These are phyloP conservation scores for Trichoderma sp. DNA, from an alignment of 2,329 filamentous ascomycete genomes.

Conservation along the genomic window DNA sequence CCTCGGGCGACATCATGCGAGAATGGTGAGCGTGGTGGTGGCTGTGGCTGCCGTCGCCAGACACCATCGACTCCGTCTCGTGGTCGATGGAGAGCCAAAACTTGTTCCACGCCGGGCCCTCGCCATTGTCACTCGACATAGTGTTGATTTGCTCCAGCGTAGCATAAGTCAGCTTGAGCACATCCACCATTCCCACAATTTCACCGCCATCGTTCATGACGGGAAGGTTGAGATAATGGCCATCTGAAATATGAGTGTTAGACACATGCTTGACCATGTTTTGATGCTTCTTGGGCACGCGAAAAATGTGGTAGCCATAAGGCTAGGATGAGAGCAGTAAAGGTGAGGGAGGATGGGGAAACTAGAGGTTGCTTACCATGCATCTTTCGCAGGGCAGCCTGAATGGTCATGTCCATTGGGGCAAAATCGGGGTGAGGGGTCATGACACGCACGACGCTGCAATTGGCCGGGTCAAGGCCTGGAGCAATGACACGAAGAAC, in stretches of 20 bases:
- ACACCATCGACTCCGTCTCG: constrained; percentile 94
- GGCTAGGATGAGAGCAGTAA: not conserved
- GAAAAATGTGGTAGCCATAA: not conserved
- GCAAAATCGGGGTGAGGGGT: constrained; percentile 98
- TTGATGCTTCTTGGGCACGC: not conserved
- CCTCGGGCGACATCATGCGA: constrained; percentile 78
- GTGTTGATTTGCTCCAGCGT: constrained; percentile 97
- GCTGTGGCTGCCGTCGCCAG: constrained; percentile 76
- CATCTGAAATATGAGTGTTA: constrained; percentile 57
- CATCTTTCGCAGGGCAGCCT: constrained; percentile 97
- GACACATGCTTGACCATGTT: constrained; percentile 16
- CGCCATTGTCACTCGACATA: constrained; percentile 82
- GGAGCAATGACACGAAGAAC: constrained; percentile 97
- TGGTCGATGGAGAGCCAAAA: constrained; percentile 97
- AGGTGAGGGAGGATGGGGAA: not conserved
- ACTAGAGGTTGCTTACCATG: constrained; percentile 64
- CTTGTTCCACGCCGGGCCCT: constrained; percentile 98
- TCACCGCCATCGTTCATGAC: constrained; percentile 98
- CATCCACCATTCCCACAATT: constrained; percentile 99
- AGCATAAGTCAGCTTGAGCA: constrained; percentile 95
- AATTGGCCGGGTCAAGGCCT: constrained; percentile 87
- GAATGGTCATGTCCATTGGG: constrained; percentile 98
- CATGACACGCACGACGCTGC: constrained; percentile 98
- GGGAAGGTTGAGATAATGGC: constrained; percentile 94
- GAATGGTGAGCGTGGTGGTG: constrained; percentile 62